These are phyloP conservation scores for Steccherinum ochraceum DNA, from an alignment of 768 basidiomycete genomes.

Conservation along the genomic window DNA sequence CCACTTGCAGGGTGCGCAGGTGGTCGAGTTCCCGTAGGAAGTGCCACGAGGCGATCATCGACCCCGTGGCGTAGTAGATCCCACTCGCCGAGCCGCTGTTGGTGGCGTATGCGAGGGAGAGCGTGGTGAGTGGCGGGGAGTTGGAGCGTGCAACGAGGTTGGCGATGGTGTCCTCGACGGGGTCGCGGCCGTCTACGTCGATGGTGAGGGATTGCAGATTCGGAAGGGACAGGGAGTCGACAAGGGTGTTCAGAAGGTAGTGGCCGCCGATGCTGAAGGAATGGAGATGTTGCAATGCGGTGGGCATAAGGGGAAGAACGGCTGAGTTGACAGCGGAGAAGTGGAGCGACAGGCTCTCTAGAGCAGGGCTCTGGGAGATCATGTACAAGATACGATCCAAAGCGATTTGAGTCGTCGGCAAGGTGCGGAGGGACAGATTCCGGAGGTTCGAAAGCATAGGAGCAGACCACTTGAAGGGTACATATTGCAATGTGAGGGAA, in stretches of 20 bases:
- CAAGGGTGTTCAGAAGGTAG: conserved; percentile 51
- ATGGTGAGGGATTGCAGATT: conserved; percentile 51
- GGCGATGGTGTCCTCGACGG: conserved; percentile 65
- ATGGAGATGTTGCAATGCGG: conserved; percentile 48
- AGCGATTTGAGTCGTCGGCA: conserved; percentile 55
- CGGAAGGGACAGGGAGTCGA: conserved; percentile 58
- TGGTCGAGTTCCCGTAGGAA: conserved; percentile 54
- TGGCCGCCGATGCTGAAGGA: conserved; percentile 61
- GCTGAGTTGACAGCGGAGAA: conserved; percentile 55
- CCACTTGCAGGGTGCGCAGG: conserved; percentile 55
- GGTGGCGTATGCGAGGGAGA: conserved; percentile 57
- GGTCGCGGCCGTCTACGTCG: conserved; percentile 71
- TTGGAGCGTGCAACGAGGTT: conserved; percentile 55
- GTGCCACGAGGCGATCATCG: conserved; percentile 60
- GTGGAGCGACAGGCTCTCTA: conserved; percentile 53
- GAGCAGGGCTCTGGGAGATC: conserved; percentile 47
- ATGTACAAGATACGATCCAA: conserved; percentile 68
- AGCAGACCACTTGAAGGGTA: conserved; percentile 74
- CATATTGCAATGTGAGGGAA: conserved; percentile 59
- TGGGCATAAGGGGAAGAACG: conserved; percentile 53
- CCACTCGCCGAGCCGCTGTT: conserved; percentile 23
- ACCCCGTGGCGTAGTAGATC: conserved; percentile 55
- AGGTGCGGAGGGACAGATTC: conserved; percentile 56
- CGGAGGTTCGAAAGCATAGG: conserved; percentile 60
- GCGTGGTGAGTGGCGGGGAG: conserved; percentile 47